phyloP scores from a whole-genome alignment of 2,329 filamentous ascomycete genomes.

The Didymella sp. region DNA sequence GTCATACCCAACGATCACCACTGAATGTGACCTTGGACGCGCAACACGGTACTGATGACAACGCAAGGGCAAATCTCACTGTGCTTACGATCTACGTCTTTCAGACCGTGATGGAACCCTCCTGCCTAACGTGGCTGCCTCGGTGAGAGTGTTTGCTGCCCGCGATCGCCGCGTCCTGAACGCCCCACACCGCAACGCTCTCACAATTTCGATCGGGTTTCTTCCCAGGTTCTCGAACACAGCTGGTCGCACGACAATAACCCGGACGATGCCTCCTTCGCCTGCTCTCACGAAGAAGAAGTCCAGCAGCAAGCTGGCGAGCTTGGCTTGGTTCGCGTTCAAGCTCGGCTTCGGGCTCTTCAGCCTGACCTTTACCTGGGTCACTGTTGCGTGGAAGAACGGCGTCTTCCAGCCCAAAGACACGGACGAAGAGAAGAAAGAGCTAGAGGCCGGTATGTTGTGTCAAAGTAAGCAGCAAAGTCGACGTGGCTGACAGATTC shows the following conservation, averaged over 20 bases:
- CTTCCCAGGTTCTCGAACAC: background rate
- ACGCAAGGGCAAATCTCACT: constrained; percentile 5
- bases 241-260: background rate
- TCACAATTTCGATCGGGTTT: background rate
- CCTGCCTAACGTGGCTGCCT: background rate
- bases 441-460: constrained; percentile 35
- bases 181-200: constrained; percentile 11
- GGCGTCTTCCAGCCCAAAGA: constrained; percentile 38
- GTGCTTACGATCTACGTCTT: background rate
- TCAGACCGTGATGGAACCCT: background rate
- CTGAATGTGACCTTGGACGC: background rate
- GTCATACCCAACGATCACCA: constrained; percentile 9
- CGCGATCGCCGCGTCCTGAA: background rate
- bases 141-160: background rate
- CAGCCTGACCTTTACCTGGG: constrained; percentile 32
- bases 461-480: background rate
- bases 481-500: constrained; percentile 10
- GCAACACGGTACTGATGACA: background rate
- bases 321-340: constrained; percentile 36
- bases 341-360: constrained; percentile 44
- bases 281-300: constrained; percentile 5
- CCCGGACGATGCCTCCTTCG: constrained; percentile 13
- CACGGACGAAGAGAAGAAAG: constrained; percentile 37
- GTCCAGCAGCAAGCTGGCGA: constrained; percentile 15
- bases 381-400: constrained; percentile 35